phyloP scores from a whole-genome alignment of 2,329 filamentous ascomycete genomes.

The Trichoderma afroharzianum region DNA sequence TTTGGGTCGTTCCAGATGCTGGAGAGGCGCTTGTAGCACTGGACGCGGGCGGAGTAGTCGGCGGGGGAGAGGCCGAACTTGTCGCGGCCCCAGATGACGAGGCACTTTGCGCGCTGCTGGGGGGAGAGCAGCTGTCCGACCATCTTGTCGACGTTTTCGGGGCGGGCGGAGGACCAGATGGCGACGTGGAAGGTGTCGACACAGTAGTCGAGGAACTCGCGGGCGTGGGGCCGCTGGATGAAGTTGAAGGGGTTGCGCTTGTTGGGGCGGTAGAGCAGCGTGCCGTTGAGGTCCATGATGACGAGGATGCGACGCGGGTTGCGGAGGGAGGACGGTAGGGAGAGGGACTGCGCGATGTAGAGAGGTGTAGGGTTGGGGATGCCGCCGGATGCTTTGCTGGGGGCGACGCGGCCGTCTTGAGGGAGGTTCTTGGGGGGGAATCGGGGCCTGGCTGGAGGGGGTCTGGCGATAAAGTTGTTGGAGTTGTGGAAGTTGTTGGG shows the following conservation, averaged over 20 bases:
- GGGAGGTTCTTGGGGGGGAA: not conserved
- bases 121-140: conserved; percentile 60
- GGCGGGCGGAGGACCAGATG: conserved; percentile 85
- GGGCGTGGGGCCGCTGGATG: conserved; percentile 63
- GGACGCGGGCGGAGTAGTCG: conserved; percentile 69
- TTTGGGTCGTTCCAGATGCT: conserved; percentile 61
- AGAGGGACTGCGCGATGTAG: conserved; percentile 58
- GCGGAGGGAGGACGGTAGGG: conserved; percentile 39
- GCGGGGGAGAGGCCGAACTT: conserved; percentile 60
- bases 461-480: not conserved
- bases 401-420: conserved; percentile 20
- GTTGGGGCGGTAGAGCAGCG: conserved; percentile 69
- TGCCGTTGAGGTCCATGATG: conserved; percentile 91
- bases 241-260: conserved; percentile 49
- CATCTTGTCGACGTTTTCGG: conserved; percentile 67
- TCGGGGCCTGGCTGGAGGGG: not conserved
- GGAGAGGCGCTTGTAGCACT: conserved; percentile 84
- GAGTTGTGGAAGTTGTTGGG: not conserved
- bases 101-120: conserved; percentile 51
- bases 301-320: conserved; percentile 66
- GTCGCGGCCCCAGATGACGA: conserved; percentile 76
- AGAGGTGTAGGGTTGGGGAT: conserved; percentile 56
- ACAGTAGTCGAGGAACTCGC: conserved; percentile 68
- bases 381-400: conserved; percentile 47
- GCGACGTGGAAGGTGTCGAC: conserved; percentile 73